These are phyloP conservation scores for Hexamita inflata DNA, from an alignment of 208 protist genomes.

Conservation along the genomic window DNA sequence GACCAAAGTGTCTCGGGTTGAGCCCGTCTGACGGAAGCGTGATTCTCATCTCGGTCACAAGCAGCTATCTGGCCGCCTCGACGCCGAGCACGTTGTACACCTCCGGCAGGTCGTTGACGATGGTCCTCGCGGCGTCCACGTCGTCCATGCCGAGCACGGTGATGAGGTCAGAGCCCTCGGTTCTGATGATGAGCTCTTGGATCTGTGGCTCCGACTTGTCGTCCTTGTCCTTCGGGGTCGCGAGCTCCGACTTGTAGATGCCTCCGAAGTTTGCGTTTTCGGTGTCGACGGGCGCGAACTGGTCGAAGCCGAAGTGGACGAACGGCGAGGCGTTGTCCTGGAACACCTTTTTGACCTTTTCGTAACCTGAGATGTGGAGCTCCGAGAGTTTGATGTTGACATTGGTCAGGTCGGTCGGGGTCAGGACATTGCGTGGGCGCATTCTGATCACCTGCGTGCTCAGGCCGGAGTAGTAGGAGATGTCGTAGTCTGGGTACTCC, in stretches of 20 bases:
- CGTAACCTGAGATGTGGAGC: not conserved
- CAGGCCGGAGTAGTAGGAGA: not conserved
- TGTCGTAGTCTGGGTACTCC: no score
- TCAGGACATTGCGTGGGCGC: not conserved
- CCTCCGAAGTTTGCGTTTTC: not conserved
- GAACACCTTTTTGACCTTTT: slow-evolving; percentile 18
- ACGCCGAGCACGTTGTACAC: slow-evolving; percentile 79
- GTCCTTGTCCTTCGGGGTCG: slow-evolving; percentile 62
- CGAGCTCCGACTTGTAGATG: slow-evolving; percentile 44
- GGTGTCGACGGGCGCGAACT: not conserved
- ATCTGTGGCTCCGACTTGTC: slow-evolving; percentile 46
- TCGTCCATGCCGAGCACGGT: slow-evolving; percentile 65
- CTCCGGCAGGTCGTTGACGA: slow-evolving; percentile 93
- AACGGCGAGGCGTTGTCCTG: not conserved
- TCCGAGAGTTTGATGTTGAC: no score
- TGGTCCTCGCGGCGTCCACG: slow-evolving; percentile 73
- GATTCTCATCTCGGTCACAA: slow-evolving; percentile 51
- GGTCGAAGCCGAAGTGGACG: not conserved
- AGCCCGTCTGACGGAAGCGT: slow-evolving; percentile 71
- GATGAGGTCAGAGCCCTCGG: slow-evolving; percentile 80
- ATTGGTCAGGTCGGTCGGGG: no score
- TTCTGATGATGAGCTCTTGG: slow-evolving; percentile 60
- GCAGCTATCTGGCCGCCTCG: slow-evolving; percentile 60
- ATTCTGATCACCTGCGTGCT: not conserved
- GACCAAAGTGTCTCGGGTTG: slow-evolving; percentile 92